Base-by-base conservation (phyloP, 75 land plant genomes). In the Sequoia sempervirens region DNA sequence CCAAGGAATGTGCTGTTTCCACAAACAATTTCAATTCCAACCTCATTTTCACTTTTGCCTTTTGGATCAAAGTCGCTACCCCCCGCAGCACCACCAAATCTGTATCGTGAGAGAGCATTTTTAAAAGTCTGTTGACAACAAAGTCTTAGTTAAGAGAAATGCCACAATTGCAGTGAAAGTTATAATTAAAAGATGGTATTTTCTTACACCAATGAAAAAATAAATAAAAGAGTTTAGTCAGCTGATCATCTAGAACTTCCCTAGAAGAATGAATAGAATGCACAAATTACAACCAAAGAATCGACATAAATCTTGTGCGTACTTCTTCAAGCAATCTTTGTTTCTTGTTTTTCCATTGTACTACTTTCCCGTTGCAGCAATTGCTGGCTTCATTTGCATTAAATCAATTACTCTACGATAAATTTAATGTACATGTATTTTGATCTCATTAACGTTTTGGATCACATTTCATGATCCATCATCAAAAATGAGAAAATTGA, bases 61-160 rank as follows among this genome's bases (percentile, higher is more conserved):
- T 96, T 98, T 50, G 99, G 98, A 87, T 98, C 97, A 89, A 98
- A 98, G 87, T 98, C 99, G 86, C 99, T 98, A 40, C 99, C 99
- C 18, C 99, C 99, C 18, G 89, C 93, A 52, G 97, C 96, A 84
- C 99, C 99, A 69, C 99, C 99, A 69, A 98, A 86, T 84, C 92
- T 97, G 86, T 95, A 92, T 28, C 93, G 90, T 66, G 98, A 92
- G 68, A 98, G 89, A 69, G 98, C 94, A 93, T 98, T 96, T 80
- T 94, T 98, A 82, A 98, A 83, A 12, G 99, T 96, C 99, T 97
- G 88, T 81, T 68, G 52, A 85, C 17, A 38, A 80, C 32, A 80
- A 3, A 83, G 7, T 69, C 74, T 36, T 40, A 46, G 37, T 73
- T 58, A 36, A 83, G 52, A 26, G 30, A 41, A 66, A 69, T 83